Evolutionary conservation across 2,329 filamentous ascomycete species (phyloP).

Genomic region (Curvularia spicifera): DNA sequence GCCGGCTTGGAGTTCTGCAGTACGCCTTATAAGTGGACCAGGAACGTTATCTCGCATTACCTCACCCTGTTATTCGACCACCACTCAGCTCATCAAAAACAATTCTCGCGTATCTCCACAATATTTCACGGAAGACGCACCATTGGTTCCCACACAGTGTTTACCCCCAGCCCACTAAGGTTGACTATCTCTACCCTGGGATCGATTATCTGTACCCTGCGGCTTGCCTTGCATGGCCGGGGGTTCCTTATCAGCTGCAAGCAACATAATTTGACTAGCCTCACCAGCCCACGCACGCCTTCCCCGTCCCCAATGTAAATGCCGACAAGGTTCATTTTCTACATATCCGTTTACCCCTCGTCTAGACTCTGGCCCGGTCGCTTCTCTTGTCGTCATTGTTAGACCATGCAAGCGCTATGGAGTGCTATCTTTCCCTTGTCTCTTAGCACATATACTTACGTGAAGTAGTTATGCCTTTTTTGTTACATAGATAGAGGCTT

Average conservation of each 20-base stretch:
- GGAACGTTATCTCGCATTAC: conserved; percentile 19
- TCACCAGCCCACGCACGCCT: conserved; percentile 8
- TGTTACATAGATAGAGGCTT: conserved; percentile 19
- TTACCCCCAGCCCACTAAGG: conserved; percentile 17
- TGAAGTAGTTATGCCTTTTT: conserved; percentile 10
- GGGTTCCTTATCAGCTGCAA: conserved; percentile 20
- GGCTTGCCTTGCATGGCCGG: not conserved
- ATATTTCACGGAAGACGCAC: conserved; percentile 7
- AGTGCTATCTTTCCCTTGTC: conserved; percentile 18
- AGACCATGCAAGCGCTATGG: not conserved
- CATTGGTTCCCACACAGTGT: conserved; percentile 16
- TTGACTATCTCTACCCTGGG: conserved; percentile 14
- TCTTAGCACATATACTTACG: conserved; percentile 27
- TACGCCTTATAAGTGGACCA: not conserved
- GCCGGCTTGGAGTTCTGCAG: not conserved
- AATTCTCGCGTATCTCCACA: conserved; percentile 16
- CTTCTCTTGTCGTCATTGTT: not conserved
- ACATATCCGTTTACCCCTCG: not conserved
- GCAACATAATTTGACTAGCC: conserved; percentile 14
- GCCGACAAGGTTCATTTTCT: conserved; percentile 9
- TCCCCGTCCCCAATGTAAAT: conserved; percentile 11
- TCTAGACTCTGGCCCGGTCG: not conserved
- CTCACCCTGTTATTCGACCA: conserved; percentile 18
- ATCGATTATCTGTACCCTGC: conserved; percentile 14
- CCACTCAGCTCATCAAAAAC: conserved; percentile 7